Percentiles rank a stretch among this genome's conserved stretches.
These are phyloP conservation scores for Viola odorata DNA, from an alignment of 345 rosid genomes.

Conservation along the genomic window DNA sequence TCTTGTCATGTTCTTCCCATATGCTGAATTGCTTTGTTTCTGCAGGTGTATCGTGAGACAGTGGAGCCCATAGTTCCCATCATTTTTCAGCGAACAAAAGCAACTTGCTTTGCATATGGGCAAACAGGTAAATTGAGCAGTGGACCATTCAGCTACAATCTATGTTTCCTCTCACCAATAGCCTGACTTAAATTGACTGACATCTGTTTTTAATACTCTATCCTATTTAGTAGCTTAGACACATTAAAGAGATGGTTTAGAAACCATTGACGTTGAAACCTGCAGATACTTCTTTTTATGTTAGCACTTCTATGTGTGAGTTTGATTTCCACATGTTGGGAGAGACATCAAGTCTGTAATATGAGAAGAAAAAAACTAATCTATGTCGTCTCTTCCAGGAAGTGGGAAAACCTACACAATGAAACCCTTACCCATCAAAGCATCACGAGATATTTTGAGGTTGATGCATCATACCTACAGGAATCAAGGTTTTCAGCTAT, in stretches of 20 bases:
- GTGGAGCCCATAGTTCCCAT: conserved; percentile 97
- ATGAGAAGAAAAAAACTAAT: no score
- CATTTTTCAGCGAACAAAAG: conserved; percentile 86
- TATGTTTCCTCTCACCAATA: no score
- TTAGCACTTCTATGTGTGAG: no score
- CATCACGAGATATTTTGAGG: conserved; percentile 90
- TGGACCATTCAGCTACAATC: no score
- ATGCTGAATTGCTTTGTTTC: conserved; percentile 9
- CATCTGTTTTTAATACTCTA: no score
- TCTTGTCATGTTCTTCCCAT: conserved; percentile 1
- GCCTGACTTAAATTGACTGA: no score
- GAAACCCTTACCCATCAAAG: conserved; percentile 94
- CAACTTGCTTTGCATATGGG: conserved; percentile 98
- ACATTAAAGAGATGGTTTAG: no score
- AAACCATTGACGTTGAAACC: no score
- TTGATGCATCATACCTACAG: conserved; percentile 94
- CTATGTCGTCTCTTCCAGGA: conserved; percentile 41
- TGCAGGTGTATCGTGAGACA: conserved; percentile 81
- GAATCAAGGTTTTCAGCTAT: conserved; percentile 89
- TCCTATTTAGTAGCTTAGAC: no score
- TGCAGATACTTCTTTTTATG: no score
- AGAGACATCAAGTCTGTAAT: not conserved
- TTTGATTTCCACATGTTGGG: not conserved
- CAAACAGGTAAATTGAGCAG: conserved; percentile 64
- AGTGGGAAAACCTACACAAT: conserved; percentile 97